Conservation (phyloP, 176 grass and related monocot genomes). For the Oryza coarctata region DNA sequence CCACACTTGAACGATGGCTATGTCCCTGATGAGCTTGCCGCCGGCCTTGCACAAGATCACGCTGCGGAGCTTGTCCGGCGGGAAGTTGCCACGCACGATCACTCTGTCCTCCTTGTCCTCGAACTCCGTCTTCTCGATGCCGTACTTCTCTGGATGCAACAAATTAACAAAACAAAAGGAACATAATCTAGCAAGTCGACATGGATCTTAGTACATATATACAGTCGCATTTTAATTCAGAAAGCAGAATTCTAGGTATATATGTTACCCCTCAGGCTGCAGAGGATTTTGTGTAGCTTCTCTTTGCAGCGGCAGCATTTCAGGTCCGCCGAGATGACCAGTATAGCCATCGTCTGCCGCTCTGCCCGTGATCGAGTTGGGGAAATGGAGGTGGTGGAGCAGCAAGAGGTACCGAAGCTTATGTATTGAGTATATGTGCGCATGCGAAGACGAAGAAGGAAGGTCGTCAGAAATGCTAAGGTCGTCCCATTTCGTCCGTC, state of each 20-base stretch:
- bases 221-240: background rate
- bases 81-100: slow-evolving; percentile 34
- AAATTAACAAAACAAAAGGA: background rate
- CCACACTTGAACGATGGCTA: background rate
- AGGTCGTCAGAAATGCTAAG: background rate
- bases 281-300: background rate
- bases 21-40: background rate
- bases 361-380: too few species aligned
- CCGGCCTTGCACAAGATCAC: slow-evolving; percentile 20
- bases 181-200: too few species aligned
- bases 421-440: too few species aligned
- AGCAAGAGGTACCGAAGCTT: background rate
- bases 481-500: too few species aligned
- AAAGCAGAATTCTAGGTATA: background rate
- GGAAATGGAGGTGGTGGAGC: too few species aligned
- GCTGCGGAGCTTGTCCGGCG: slow-evolving; percentile 1
- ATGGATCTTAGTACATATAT: too few species aligned
- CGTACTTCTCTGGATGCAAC: slow-evolving; percentile 19
- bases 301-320: background rate
- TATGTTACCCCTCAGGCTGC: background rate
- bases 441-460: background rate
- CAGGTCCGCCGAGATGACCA: background rate
- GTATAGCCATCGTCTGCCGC: background rate
- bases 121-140: slow-evolving; percentile 43
- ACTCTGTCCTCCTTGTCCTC: slow-evolving; percentile 11